These are phyloP conservation scores for Fraxinus pennsylvanica DNA, from an alignment of 257 asterid genomes.

Conservation along the genomic window DNA sequence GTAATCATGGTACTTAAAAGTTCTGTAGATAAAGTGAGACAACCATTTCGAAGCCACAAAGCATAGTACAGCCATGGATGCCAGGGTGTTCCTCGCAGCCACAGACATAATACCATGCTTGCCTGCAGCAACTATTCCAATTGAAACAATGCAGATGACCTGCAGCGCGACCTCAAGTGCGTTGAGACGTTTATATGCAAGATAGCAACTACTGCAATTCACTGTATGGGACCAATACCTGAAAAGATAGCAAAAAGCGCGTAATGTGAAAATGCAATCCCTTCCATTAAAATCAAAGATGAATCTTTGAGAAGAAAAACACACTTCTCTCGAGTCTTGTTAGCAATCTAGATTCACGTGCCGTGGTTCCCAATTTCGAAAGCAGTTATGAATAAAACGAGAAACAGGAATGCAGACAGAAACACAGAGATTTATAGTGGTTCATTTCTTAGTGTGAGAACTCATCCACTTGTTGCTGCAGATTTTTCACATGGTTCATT, in stretches of 20 bases:
- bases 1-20: constrained; percentile 81
- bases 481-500: neutral
- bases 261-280: neutral
- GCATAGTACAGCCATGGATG: constrained; percentile 56
- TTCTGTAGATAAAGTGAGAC: constrained; percentile 70
- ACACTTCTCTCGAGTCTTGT: too few species aligned
- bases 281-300: too few species aligned
- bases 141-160: constrained; percentile 44
- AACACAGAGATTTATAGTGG: neutral
- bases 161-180: constrained; percentile 56
- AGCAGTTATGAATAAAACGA: neutral
- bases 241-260: constrained; percentile 14
- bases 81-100: constrained; percentile 46
- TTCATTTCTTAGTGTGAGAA: too few species aligned
- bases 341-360: too few species aligned
- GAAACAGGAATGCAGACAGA: too few species aligned
- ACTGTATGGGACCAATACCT: constrained; percentile 89
- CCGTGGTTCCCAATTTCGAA: too few species aligned
- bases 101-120: constrained; percentile 53
- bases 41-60: constrained; percentile 82
- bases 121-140: constrained; percentile 68
- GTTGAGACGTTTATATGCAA: constrained; percentile 60
- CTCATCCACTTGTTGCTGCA: too few species aligned
- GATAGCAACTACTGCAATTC: constrained; percentile 69
- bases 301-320: too few species aligned